phyloP scores from a whole-genome alignment of 148 eudicot genomes.

The Dianthus caryophyllus region DNA sequence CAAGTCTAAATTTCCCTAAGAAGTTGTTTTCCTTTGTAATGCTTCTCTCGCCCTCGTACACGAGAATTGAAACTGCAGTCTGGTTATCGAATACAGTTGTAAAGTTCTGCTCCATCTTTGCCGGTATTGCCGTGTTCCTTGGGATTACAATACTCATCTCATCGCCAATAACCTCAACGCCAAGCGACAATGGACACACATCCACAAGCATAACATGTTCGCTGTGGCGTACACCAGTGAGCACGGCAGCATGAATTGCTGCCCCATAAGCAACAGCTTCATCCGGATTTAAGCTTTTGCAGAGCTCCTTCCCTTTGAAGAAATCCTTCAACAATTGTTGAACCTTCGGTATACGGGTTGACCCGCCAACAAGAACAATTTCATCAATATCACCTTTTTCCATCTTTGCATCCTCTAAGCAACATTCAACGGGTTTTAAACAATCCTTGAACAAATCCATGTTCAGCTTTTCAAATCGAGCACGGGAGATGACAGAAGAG shows the following conservation, averaged over 20 bases:
- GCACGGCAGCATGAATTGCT: conserved; percentile 3
- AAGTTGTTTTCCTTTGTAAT: conserved; percentile 12
- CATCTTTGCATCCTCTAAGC: not conserved
- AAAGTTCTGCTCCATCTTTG: not conserved
- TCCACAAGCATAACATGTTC: conserved; percentile 2
- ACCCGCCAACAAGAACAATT: conserved; percentile 8
- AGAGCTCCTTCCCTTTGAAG: not conserved
- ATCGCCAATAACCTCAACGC: not conserved
- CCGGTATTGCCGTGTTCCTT: not conserved
- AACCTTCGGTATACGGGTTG: conserved; percentile 10
- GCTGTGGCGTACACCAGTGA: not conserved
- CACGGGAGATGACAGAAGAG: too few relatives aligned
- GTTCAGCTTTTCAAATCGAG: not conserved
- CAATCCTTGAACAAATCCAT: conserved; percentile 3
- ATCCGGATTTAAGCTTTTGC: conserved; percentile 7
- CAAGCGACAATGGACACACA: conserved; percentile 18
- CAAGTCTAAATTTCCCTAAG: not conserved
- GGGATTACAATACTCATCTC: not conserved
- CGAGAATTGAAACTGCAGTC: rapidly evolving
- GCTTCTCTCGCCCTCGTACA: conserved; percentile 16
- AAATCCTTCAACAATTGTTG: not conserved
- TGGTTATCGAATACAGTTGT: not conserved
- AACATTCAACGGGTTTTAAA: not conserved
- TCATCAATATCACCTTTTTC: conserved; percentile 10
- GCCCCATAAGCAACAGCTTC: conserved; percentile 23